phyloP scores from a whole-genome alignment of 179 eudicot genomes.

The Pouteria campechiana region DNA sequence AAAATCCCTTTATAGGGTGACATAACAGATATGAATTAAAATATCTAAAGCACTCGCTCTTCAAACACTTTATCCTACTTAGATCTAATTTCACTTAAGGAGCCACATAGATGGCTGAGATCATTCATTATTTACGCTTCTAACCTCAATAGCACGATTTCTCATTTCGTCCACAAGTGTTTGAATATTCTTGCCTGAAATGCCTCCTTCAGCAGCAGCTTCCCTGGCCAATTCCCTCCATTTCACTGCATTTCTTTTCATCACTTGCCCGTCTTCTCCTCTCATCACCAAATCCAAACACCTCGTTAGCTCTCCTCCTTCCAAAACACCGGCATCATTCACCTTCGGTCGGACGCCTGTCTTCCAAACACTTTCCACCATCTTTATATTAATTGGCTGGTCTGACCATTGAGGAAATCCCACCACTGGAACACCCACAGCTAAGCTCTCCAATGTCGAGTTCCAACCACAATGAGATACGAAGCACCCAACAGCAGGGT shows the following conservation, averaged over 20 bases:
- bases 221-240: slow-evolving; percentile 7
- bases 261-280: neutral
- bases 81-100: too few species aligned
- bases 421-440: slow-evolving; percentile 3
- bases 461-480: slow-evolving; percentile 15
- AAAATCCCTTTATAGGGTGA: too few species aligned
- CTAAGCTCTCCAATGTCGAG: slow-evolving; percentile 8
- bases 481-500: slow-evolving; percentile 9
- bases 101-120: too few species aligned
- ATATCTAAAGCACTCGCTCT: too few species aligned
- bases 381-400: slow-evolving; percentile 5
- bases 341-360: slow-evolving; percentile 2
- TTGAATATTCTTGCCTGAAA: too few species aligned
- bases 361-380: slow-evolving; percentile 7
- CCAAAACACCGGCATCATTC: slow-evolving; percentile 6
- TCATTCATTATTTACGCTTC: too few species aligned
- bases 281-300: slow-evolving; percentile 9
- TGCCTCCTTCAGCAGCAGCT: slow-evolving; percentile 5
- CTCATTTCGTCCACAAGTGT: too few species aligned
- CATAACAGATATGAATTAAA: too few species aligned
- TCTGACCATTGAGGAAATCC: slow-evolving; percentile 4
- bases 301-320: slow-evolving; percentile 4
- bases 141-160: too few species aligned
- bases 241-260: slow-evolving; percentile 5
- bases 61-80: too few species aligned